phyloP scores from a whole-genome alignment of 2,329 filamentous ascomycete species.

The Ploettnerulaceae sp. region DNA sequence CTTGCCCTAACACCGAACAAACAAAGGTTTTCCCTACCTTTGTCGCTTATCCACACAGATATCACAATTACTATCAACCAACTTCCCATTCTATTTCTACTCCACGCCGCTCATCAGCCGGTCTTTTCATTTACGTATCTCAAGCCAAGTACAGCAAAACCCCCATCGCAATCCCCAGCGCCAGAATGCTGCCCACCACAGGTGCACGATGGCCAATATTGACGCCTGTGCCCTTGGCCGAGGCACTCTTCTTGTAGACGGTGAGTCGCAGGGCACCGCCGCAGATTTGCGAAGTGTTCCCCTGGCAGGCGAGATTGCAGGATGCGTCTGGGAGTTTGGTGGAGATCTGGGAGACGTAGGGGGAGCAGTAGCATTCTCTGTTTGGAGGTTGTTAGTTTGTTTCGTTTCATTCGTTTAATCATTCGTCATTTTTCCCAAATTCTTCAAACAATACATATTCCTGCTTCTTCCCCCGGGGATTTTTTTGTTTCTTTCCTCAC shows the following conservation, averaged over 20 bases:
- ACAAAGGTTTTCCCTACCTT: not conserved
- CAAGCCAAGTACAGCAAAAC: conserved; percentile 25
- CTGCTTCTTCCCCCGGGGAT: too few species aligned
- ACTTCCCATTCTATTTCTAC: not conserved
- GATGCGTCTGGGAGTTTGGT: conserved; percentile 41
- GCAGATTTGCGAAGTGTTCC: conserved; percentile 47
- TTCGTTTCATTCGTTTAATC: too few species aligned
- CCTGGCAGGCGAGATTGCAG: conserved; percentile 51
- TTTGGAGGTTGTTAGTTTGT: not conserved
- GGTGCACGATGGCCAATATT: conserved; percentile 16
- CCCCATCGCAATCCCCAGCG: conserved; percentile 25
- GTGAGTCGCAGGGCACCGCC: conserved; percentile 48
- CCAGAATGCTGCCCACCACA: conserved; percentile 24
- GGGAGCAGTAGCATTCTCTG: conserved; percentile 58
- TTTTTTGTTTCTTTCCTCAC: too few species aligned
- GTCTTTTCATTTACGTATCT: too few species aligned
- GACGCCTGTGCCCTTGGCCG: conserved; percentile 18
- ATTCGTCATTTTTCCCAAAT: too few species aligned
- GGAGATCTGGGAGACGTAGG: conserved; percentile 44
- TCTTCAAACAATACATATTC: not conserved
- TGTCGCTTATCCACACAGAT: not conserved
- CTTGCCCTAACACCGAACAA: not conserved
- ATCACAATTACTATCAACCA: not conserved
- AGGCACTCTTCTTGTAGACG: conserved; percentile 36
- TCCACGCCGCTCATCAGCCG: not conserved